Percentiles rank a stretch among this genome's conserved stretches.
Conservation (phyloP, 805 yeast species). For the Clavispora vitiphila region DNA sequence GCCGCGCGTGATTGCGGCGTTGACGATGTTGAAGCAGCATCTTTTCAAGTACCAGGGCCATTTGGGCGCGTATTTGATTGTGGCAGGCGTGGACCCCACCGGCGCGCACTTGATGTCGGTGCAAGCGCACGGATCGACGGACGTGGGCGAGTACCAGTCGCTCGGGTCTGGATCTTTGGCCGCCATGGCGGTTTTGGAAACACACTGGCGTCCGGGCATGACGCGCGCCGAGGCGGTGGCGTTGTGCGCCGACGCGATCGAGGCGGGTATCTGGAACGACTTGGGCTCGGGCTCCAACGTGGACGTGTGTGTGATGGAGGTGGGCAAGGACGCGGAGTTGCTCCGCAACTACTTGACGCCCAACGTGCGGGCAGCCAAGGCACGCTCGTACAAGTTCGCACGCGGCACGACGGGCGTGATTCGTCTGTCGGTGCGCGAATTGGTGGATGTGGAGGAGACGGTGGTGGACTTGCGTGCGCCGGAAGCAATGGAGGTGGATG, state of each 20-base stretch:
- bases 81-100: conserved; percentile 97
- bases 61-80: conserved; percentile 93
- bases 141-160: conserved; percentile 87
- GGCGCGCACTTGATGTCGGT: conserved; percentile 90
- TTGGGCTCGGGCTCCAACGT: conserved; percentile 98
- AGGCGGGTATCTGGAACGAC: conserved; percentile 98
- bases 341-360: conserved; percentile 88
- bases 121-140: conserved; percentile 98
- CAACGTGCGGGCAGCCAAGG: conserved; percentile 78
- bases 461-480: conserved; percentile 33
- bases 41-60: conserved; percentile 96
- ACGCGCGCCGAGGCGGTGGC: conserved; percentile 86
- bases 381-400: conserved; percentile 75
- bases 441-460: conserved; percentile 67
- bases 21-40: conserved; percentile 92
- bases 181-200: conserved; percentile 95
- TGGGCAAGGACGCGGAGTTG: conserved; percentile 80
- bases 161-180: conserved; percentile 97
- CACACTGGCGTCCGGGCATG: conserved; percentile 76
- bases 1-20: conserved; percentile 90
- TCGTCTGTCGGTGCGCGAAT: conserved; percentile 57
- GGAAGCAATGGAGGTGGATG: conserved; percentile 42
- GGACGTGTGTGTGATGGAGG: conserved; percentile 94
- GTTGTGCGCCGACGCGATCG: conserved; percentile 87
- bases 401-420: conserved; percentile 93